phyloP scores from a whole-genome alignment of 1,284 basidiomycete species.

The Cryptococcus neoformans region DNA sequence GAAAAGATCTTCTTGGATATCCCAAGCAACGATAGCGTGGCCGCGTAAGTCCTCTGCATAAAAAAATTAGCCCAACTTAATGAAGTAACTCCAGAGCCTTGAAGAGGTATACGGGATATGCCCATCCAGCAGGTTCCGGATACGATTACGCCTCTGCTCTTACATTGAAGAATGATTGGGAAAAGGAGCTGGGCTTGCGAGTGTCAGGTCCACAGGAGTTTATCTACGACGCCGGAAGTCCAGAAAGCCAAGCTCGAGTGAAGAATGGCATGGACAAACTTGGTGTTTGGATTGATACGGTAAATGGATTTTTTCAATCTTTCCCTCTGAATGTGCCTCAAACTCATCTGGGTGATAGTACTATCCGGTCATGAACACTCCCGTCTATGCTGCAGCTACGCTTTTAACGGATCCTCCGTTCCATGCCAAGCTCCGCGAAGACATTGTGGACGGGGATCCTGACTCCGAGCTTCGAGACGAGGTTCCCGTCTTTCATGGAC shows the following conservation, averaged over 20 bases:
- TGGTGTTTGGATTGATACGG: slow-evolving; percentile 49
- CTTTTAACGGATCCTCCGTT: slow-evolving; percentile 39
- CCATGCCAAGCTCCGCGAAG: slow-evolving; percentile 52
- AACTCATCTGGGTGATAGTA: slow-evolving; percentile 50
- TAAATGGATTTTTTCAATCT: slow-evolving; percentile 13
- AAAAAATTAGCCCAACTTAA: background rate
- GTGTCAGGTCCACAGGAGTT: slow-evolving; percentile 38
- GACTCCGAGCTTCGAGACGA: slow-evolving; percentile 48
- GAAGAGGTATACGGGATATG: slow-evolving; percentile 38
- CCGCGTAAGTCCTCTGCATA: slow-evolving; percentile 27
- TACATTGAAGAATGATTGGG: slow-evolving; percentile 48
- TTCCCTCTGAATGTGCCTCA: background rate
- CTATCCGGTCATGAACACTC: slow-evolving; percentile 77
- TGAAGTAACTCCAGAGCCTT: slow-evolving; percentile 22
- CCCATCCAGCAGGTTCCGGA: slow-evolving; percentile 48
- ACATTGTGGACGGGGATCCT: slow-evolving; percentile 51
- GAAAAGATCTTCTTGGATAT: slow-evolving; percentile 45
- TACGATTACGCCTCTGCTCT: slow-evolving; percentile 45
- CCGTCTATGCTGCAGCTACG: slow-evolving; percentile 55
- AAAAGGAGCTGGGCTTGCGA: slow-evolving; percentile 41
- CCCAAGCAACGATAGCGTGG: slow-evolving; percentile 38
- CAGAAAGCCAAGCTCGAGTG: slow-evolving; percentile 36
- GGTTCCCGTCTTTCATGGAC: slow-evolving; percentile 49
- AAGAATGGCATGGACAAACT: slow-evolving; percentile 26
- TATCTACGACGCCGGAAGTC: slow-evolving; percentile 45